Evolutionary conservation across 441 rosid species (phyloP), one percentile per base, ranked within the genome.

Genomic region (Flueggea neowawraea): DNA sequence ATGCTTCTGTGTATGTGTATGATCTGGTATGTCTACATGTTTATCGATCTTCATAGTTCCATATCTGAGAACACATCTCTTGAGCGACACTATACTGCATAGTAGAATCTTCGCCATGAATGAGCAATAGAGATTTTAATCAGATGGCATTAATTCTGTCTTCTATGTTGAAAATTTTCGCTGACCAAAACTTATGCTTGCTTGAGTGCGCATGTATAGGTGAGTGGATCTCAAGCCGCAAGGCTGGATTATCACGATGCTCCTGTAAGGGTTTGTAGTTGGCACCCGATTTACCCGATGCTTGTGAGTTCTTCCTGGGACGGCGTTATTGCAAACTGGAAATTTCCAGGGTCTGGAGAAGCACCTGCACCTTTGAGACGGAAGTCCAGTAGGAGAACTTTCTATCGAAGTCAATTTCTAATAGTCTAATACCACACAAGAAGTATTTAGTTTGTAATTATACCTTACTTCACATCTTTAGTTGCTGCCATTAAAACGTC

Each of bases 231-330:
- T 44, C 76, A 69, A 70, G 93, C 82, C 52, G 91, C 82, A 31
- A 78, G 49, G 55, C 75, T 86, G 5, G 67, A 73, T 31, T 69
- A 72, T 65, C 96, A 91, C 17, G 70, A 55, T 10, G 78, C 69
- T 44, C 84, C 89, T 7, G 87, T 89, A 15, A 85, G 98, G 72
- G 98, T 89, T 72, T 89, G 95, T 69, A 87, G 82, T 60, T 91
- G 98, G 98, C 98, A 89, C 65, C 98, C 98, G 0, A 22, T 63
- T 66, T 79, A 87, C 65, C 98, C 95, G 0, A 78, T 75, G 67
- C 64, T 91, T 12, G 73, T 91, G 51, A 91, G 85, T 71, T 91
- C 96, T 49, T 87, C 98, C 0, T 91, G 98, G 98, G 98, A 89
- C 4, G 85, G 93, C 22, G 63, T 58, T 45, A 70, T 89, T 58